Evolutionary conservation across 2,329 filamentous ascomycete genomes (phyloP).

Genomic region (Cordyceps pruinosa): DNA sequence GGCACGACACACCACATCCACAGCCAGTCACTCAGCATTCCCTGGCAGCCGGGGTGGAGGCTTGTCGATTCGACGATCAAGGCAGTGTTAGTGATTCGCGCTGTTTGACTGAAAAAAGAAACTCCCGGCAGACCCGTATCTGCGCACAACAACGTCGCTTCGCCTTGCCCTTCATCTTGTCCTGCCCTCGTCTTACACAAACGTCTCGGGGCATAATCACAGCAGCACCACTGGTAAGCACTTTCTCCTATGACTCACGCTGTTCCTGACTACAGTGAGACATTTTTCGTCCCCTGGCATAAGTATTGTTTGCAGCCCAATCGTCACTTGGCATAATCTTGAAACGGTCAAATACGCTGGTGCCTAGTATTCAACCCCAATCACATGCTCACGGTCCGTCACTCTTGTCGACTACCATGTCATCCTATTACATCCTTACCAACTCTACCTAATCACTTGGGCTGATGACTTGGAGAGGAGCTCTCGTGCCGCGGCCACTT

Average conservation of each 20-base stretch:
- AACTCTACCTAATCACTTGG: conserved; percentile 35
- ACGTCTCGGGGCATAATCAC: not conserved
- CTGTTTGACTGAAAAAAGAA: not conserved
- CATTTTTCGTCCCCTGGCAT: not conserved
- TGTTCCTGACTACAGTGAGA: not conserved
- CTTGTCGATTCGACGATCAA: not conserved
- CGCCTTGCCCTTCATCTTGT: not conserved
- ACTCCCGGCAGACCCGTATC: not conserved
- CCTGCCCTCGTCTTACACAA: not conserved
- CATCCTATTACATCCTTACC: not conserved
- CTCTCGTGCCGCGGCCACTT: conserved; percentile 64
- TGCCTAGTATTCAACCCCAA: not conserved
- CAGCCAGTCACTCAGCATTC: not conserved
- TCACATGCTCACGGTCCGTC: not conserved
- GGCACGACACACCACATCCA: not conserved
- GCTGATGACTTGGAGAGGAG: conserved; percentile 51
- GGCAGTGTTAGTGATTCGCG: not conserved
- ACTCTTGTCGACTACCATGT: not conserved
- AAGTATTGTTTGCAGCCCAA: not conserved
- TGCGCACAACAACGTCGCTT: not conserved
- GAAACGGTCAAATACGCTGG: not conserved
- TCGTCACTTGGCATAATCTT: not conserved
- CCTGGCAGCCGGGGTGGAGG: not conserved
- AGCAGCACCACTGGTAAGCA: not conserved
- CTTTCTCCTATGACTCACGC: not conserved